Evolutionary conservation across 1,284 basidiomycete genomes (phyloP), one percentile per base, ranked within the genome.

Genomic region (Naganishia liquefaciens): DNA sequence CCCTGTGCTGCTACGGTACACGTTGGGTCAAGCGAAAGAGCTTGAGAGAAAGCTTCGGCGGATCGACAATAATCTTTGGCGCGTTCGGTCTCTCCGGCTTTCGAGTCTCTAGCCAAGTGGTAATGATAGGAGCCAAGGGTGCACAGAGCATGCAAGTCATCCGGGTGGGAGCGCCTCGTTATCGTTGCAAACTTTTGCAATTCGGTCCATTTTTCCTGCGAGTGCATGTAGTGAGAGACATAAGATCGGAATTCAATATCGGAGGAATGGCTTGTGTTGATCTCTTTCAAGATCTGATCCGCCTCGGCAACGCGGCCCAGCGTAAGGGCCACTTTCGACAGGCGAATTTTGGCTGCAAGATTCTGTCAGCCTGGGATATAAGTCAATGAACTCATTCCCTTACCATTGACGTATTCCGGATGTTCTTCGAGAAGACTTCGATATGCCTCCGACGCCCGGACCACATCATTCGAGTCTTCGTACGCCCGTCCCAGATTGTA

Each of bases 1-100:
- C 93, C 93, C 75, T 95, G 92, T 2, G 93, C 93, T 6, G 93
- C 93, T 64, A 93, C 85, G 1, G 91, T 91, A 75, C 91, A 95
- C 28, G 84, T 80, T 0, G 90, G 86, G 73, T 95, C 91, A 2
- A 91, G 73, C 57, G 85, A 84, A 33, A 97, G 78, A 0, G 92
- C 93, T 73, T 91, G 91, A 75, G 93, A 90, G 73, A 91, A 97
- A 69, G 90, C 90, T 74, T 95, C 92, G 0, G 91, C 89, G 11
- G 89, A 85, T 19, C 90, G 83, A 62, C 87, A 84, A 80, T 91
- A 96, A 37, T 86, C 85, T 54, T 86, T 86, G 65, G 84, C 84
- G 40, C 91, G 85, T 62, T 94, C 91, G 44, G 88, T 19, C 27
- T 68, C 63, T 10, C 42, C 19, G 10, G 43, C 58, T 43, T 63